Conservation (phyloP, 495 filamentous ascomycete genomes). For the Saxophila tyrrhenica region DNA sequence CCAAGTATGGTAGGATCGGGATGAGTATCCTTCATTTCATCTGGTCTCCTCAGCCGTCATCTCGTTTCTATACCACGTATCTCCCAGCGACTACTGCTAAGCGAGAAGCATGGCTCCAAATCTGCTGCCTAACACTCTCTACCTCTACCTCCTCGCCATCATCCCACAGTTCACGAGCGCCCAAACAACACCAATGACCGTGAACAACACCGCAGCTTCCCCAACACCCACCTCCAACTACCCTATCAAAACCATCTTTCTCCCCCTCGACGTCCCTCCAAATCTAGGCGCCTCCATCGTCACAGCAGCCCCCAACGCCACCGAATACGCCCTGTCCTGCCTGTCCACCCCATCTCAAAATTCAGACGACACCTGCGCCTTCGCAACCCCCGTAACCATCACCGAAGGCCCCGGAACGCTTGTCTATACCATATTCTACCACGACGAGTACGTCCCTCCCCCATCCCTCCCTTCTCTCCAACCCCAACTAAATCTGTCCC, state of each 20-base stretch:
- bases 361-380: too few relatives aligned
- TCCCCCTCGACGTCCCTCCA: background rate
- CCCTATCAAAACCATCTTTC: conserved; percentile 1
- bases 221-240: background rate
- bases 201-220: background rate
- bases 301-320: conserved; percentile 11
- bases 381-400: conserved; percentile 9
- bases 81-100: too few relatives aligned
- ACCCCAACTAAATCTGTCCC: background rate
- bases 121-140: background rate
- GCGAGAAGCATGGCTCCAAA: background rate
- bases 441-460: conserved; percentile 1
- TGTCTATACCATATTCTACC: conserved; percentile 3
- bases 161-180: background rate
- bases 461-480: background rate
- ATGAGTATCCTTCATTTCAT: background rate
- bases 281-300: conserved; percentile 5
- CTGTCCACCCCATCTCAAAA: too few relatives aligned
- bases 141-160: background rate
- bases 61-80: too few relatives aligned
- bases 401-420: conserved; percentile 14
- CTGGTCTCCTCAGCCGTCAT: background rate
- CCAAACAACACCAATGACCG: background rate
- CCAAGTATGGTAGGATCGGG: background rate
- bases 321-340: conserved; percentile 14